Evolutionary conservation across 257 asterid species (phyloP).

Genomic region (Nicotiana noctiflora): DNA sequence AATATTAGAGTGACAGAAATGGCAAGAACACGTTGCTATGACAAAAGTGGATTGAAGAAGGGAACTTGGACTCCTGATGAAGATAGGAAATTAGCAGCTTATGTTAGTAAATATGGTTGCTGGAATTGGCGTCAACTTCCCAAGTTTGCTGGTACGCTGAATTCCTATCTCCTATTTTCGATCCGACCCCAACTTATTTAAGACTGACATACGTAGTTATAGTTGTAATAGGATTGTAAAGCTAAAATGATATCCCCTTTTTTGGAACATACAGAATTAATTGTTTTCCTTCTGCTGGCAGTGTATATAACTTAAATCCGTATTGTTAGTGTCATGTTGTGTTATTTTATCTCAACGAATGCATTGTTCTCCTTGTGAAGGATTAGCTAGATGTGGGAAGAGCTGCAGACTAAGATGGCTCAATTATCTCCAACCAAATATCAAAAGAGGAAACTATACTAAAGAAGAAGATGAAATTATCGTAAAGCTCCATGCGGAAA

Average conservation of each 20-base stretch:
- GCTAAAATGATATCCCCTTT: too few relatives aligned
- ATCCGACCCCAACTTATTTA: too few relatives aligned
- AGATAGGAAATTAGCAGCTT: constrained; percentile 1
- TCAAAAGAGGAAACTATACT: constrained; percentile 4
- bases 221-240: too few relatives aligned
- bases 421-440: background rate
- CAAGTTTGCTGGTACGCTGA: background rate
- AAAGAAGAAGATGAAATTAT: constrained; percentile 8
- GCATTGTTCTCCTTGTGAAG: background rate
- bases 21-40: background rate
- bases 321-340: too few relatives aligned
- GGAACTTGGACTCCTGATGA: background rate
- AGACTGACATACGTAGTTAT: too few relatives aligned
- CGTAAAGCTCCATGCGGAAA: background rate
- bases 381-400: background rate
- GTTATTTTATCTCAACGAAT: background rate
- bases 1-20: background rate
- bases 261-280: too few relatives aligned
- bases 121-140: background rate
- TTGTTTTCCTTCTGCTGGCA: too few relatives aligned
- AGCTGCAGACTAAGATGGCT: constrained; percentile 6
- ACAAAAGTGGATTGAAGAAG: background rate
- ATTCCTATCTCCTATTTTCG: too few relatives aligned
- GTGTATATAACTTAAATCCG: background rate
- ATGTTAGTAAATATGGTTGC: background rate